Conservation (phyloP, 495 filamentous ascomycete species). For the Neurospora cerealis region DNA sequence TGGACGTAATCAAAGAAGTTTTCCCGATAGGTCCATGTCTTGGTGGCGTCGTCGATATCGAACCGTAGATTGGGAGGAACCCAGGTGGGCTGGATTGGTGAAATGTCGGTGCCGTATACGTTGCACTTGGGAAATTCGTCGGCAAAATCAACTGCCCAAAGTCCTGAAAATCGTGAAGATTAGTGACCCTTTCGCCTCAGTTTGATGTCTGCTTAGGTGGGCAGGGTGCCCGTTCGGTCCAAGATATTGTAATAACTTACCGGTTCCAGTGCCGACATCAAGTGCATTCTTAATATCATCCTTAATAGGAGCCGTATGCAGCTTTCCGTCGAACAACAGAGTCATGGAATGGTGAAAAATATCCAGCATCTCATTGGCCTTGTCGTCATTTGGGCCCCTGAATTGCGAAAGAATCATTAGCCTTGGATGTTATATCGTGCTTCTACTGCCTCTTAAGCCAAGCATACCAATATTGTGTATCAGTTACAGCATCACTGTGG, state of each 20-base stretch:
- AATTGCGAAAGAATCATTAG: background rate
- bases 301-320: slow-evolving; percentile 40
- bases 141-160: slow-evolving; percentile 13
- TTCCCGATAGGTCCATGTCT: slow-evolving; percentile 35
- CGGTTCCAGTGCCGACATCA: slow-evolving; percentile 35
- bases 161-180: background rate
- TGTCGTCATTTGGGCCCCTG: slow-evolving; percentile 24
- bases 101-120: slow-evolving; percentile 53
- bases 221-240: background rate
- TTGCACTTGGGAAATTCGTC: slow-evolving; percentile 40
- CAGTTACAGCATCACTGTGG: slow-evolving; percentile 14
- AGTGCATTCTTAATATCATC: slow-evolving; percentile 29
- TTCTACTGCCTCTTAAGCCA: background rate
- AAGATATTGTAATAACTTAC: background rate
- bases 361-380: slow-evolving; percentile 24
- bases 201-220: background rate
- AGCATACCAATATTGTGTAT: slow-evolving; percentile 17
- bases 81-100: slow-evolving; percentile 40
- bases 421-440: background rate
- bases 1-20: slow-evolving; percentile 47
- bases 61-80: slow-evolving; percentile 38
- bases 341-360: slow-evolving; percentile 15
- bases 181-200: background rate
- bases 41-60: slow-evolving; percentile 40
- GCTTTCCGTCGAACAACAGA: slow-evolving; percentile 39